Conservation (phyloP, 2,329 filamentous ascomycete species). For the Beauveria bassiana region DNA sequence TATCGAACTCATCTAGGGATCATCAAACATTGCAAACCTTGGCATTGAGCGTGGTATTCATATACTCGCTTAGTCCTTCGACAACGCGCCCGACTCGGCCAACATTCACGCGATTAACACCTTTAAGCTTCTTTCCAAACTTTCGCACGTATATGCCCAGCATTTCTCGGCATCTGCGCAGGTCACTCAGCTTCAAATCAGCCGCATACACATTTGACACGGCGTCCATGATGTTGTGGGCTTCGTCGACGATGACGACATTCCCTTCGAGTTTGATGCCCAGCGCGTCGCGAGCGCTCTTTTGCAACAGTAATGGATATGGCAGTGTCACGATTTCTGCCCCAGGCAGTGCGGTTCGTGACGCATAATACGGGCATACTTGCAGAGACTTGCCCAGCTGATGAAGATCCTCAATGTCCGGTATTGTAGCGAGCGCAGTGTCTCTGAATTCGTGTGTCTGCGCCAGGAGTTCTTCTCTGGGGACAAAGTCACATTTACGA, state of each 20-base stretch:
- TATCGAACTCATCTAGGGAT: not conserved
- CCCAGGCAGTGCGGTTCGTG: conserved; percentile 69
- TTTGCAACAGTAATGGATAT: conserved; percentile 84
- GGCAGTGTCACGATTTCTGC: conserved; percentile 89
- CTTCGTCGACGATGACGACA: conserved; percentile 93
- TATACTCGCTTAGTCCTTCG: conserved; percentile 65
- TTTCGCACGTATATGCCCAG: conserved; percentile 76
- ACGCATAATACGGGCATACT: conserved; percentile 96
- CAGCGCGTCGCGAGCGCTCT: conserved; percentile 77
- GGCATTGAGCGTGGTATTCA: conserved; percentile 44
- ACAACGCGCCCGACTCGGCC: conserved; percentile 79
- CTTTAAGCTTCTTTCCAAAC: conserved; percentile 83
- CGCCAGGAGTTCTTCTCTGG: conserved; percentile 65
- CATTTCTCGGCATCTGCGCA: conserved; percentile 65
- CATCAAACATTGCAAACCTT: conserved; percentile 32
- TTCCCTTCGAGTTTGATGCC: conserved; percentile 80
- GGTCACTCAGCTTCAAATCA: conserved; percentile 63
- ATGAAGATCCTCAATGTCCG: conserved; percentile 89
- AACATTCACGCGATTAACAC: conserved; percentile 84
- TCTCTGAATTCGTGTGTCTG: conserved; percentile 78
- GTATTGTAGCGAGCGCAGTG: conserved; percentile 71
- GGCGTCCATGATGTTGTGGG: conserved; percentile 95
- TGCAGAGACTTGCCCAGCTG: conserved; percentile 68
- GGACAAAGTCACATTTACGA: conserved; percentile 67
- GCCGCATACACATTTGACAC: conserved; percentile 81